A percentile compares a stretch with the other conserved stretches of the same genome.
phyloP scores from a whole-genome alignment of 768 basidiomycete genomes.

The Holtermannia corniformis region DNA sequence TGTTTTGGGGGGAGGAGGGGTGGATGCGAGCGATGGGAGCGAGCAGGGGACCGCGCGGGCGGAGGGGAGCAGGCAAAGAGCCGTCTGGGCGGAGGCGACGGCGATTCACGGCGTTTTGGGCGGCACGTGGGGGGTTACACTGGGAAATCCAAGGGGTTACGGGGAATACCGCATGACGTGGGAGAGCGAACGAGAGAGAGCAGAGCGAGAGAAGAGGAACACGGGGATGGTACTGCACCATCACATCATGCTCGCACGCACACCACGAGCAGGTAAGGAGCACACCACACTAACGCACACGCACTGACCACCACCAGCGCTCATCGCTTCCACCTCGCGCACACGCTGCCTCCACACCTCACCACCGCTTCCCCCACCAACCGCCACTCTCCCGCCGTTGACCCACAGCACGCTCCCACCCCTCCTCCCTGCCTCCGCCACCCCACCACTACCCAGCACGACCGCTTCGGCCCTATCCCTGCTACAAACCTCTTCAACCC shows the following conservation, averaged over 20 bases:
- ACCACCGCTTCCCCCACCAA: constrained; percentile 25
- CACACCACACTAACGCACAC: no score
- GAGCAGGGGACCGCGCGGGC: constrained; percentile 15
- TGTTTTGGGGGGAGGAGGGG: constrained; percentile 11
- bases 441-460: constrained; percentile 13
- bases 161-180: no score
- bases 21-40: constrained; percentile 1
- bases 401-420: constrained; percentile 7
- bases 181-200: constrained; percentile 2
- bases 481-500: constrained; percentile 65
- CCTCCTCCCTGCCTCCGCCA: constrained; percentile 21
- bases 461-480: constrained; percentile 57
- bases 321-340: no score
- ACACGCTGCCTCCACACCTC: constrained; percentile 32
- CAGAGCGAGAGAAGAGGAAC: constrained; percentile 5
- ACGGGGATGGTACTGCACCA: no score
- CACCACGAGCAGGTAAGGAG: no score
- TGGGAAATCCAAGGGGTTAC: no score
- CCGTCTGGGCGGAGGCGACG: no score
- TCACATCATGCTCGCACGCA: no score
- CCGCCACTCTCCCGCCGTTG: constrained; percentile 18
- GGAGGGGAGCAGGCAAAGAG: constrained; percentile 16
- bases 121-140: no score
- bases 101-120: no score
- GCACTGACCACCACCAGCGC: no score